Conservation (phyloP, 371 early-diverging fungal species). For the Chytridium lagenaria region DNA sequence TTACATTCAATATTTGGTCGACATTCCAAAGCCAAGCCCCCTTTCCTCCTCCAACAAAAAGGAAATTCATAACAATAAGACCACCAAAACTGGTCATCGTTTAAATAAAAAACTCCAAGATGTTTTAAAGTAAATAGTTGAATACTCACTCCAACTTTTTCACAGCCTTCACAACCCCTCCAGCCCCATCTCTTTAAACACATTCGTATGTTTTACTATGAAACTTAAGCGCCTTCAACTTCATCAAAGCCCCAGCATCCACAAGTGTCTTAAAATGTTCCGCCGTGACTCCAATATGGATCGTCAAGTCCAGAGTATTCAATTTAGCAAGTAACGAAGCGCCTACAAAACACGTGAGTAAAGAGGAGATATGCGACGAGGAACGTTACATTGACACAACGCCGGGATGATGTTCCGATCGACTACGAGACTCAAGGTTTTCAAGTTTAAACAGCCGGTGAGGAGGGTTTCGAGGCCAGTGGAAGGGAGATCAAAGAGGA, state of each 20-base stretch:
- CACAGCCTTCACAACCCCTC: slow-evolving; percentile 23
- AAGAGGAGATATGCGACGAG: neutral
- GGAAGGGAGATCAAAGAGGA: slow-evolving; percentile 46
- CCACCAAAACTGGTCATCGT: too few species aligned
- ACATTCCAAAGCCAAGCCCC: too few species aligned
- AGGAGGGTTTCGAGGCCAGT: slow-evolving; percentile 38
- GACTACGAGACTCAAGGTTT: slow-evolving; percentile 42
- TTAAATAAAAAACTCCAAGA: too few species aligned
- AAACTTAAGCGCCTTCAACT: slow-evolving; percentile 47
- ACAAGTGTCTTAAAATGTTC: slow-evolving; percentile 34
- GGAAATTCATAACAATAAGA: neutral
- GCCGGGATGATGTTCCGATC: slow-evolving; percentile 41
- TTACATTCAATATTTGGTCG: too few species aligned
- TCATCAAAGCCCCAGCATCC: slow-evolving; percentile 26
- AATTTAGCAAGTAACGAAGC: slow-evolving; percentile 34
- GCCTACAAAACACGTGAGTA: slow-evolving; percentile 11
- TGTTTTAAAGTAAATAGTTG: too few species aligned
- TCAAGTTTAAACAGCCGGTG: slow-evolving; percentile 32
- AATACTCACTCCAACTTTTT: slow-evolving; percentile 35
- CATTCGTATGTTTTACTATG: slow-evolving; percentile 49
- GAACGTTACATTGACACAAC: slow-evolving; percentile 29
- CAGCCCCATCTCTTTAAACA: slow-evolving; percentile 41
- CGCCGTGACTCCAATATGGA: slow-evolving; percentile 49
- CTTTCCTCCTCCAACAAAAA: neutral
- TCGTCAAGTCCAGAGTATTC: slow-evolving; percentile 46